Evolutionary conservation across 2,329 filamentous ascomycete species (phyloP), one percentile per base, ranked within the genome.

Genomic region (Stemphylium beticola): DNA sequence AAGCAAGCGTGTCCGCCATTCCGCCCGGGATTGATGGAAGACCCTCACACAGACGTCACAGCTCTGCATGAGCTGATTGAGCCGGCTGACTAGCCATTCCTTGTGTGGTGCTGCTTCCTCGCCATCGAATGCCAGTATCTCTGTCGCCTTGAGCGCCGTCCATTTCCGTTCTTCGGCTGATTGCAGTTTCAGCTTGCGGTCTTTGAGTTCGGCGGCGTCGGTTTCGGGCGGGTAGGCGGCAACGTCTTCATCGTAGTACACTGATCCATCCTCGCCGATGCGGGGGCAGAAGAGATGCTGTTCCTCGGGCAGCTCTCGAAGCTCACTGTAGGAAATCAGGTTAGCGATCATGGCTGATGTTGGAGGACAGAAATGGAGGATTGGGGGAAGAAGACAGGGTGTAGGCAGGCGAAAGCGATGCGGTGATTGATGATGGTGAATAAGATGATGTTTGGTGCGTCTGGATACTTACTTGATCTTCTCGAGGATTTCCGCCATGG

Each of bases 31-130:
- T 43, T 78, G 76, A 62, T 83, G 78, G 53, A 78, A 83, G 22
- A 79, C 74, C 15, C 80, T 74, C 26, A 82, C 75, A 64, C 81
- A 83, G 58, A 82, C 75, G 55, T 82, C 80, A 61, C 81, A 83
- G 45, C 73, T 74, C 32, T 66, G 72, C 64, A 83, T 75, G 56
- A 80, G 76, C 12, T 59, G 60, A 40, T 73, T 65, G 51, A 82
- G 65, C n/a, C 74, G 65, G 8, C 67, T 62, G 43, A 73, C 71
- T 22, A 82, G 64, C 67, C 74, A 76, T 48, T 74, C 65, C 48
- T 78, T 75, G 55, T 78, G 78, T 37, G 70, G 66, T 32, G 65
- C 62, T n/a, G 80, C 80, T 51, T 81, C 78, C 1, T 74, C 69
- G 10, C 79, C 79, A 41, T 82, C 77, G 47, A 74, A 82, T 3